Evolutionary conservation across 2,329 filamentous ascomycete genomes (phyloP), one percentile per base, ranked within the genome.

Genomic region (Balansia obtecta): DNA sequence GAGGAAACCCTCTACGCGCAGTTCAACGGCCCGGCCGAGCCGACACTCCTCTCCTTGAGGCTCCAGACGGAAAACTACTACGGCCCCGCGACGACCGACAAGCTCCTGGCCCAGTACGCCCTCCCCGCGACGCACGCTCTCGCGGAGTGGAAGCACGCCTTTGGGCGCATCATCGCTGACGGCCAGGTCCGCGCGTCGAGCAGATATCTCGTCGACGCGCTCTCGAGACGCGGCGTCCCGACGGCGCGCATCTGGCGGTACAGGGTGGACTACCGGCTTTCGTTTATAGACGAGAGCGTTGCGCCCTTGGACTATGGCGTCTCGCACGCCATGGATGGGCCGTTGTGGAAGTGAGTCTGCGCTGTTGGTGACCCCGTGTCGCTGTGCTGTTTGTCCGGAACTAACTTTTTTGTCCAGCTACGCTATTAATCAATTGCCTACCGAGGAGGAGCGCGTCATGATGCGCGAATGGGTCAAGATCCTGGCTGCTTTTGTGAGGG

Each of bases 21-120:
- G 15, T 71, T 66, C 52, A 72, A 67, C 44, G 60, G 60, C 12
- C 69, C 63, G 3, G 58, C 57, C 3, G 60, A 63, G 38, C n/a
- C n/a, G 55, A 59, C 8, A 62, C 8, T 67, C 1, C 61, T 65
- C 0, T 66, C 65, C 0, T 57, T 73, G 4, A 55, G 59, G 4
- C 51, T 65, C 2, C 68, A 72, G 50, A 53, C 71, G 1, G 60
- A 61, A 2, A 73, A 73, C 46, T 73, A 73, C 53, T 72, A 73
- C 51, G 63, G 68, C 0, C 64, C 66, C 2, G 60, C 59, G 10
- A 67, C 68, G 0, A 67, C 66, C 0, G 59, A 67, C 12, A 58
- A 65, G 4, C 56, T 67, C 1, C 48, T 72, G 9, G 53, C 62
- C 15, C 57, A 64, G 39, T 71, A 72, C 48, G 42, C 56, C 0